Percentiles rank a stretch among this genome's conserved stretches.
phyloP scores from a whole-genome alignment of 2,329 filamentous ascomycete genomes.

The Pyricularia pennisetigena region DNA sequence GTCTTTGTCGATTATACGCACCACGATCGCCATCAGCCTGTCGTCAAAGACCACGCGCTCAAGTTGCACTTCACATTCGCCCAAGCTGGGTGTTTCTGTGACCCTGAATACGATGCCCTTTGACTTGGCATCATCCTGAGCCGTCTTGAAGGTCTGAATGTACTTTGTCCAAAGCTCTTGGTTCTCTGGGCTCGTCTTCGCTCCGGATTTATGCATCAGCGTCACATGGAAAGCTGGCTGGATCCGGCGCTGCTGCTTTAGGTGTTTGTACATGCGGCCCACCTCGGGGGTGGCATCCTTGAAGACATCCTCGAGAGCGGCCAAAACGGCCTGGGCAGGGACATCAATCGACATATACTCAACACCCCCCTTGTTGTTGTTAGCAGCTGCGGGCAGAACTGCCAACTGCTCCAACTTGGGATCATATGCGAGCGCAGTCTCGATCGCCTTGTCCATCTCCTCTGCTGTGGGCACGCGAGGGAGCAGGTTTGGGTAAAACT shows the following conservation, averaged over 20 bases:
- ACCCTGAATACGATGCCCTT: conserved; percentile 7
- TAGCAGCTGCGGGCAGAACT: conserved; percentile 17
- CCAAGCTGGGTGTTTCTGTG: conserved; percentile 37
- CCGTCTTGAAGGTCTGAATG: conserved; percentile 18
- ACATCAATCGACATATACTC: conserved; percentile 49
- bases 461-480: conserved; percentile 58
- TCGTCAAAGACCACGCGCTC: conserved; percentile 74
- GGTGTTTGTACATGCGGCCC: conserved; percentile 62
- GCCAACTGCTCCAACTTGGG: conserved; percentile 35
- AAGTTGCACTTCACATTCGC: conserved; percentile 52
- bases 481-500: conserved; percentile 70
- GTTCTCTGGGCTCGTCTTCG: conserved; percentile 37
- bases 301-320: conserved; percentile 63
- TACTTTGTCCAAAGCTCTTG: conserved; percentile 72
- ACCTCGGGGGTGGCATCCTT: conserved; percentile 37
- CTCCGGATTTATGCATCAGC: conserved; percentile 65
- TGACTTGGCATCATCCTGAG: conserved; percentile 13
- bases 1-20: conserved; percentile 53
- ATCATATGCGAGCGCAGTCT: conserved; percentile 64
- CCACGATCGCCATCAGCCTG: conserved; percentile 85
- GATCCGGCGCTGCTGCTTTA: conserved; percentile 64
- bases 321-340: conserved; percentile 28
- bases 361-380: conserved; percentile 38
- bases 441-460: conserved; percentile 72
- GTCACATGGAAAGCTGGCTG: conserved; percentile 91